Conservation (phyloP, 2,329 filamentous ascomycete genomes). For the Aspergillus felis region DNA sequence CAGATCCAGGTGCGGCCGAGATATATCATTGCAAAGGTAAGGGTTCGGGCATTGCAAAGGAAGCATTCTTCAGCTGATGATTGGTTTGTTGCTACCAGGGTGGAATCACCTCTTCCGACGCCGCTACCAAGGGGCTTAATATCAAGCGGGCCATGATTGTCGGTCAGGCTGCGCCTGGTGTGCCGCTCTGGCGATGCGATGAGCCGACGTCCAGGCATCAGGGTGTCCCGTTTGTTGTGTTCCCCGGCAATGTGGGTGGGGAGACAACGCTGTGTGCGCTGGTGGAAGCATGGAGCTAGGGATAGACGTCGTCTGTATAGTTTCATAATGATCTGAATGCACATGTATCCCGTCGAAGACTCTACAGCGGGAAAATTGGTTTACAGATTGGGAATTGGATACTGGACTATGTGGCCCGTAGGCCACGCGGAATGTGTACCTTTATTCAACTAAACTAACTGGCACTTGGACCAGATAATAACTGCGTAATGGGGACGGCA, state of each 20-base stretch:
- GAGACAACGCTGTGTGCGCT: slow-evolving; percentile 46
- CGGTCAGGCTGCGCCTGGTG: slow-evolving; percentile 55
- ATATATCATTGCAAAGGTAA: slow-evolving; percentile 55
- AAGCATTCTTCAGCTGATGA: background rate
- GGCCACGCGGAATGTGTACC: slow-evolving; percentile 18
- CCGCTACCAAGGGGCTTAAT: slow-evolving; percentile 53
- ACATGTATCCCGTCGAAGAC: too few relatives aligned
- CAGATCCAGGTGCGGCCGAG: slow-evolving; percentile 47
- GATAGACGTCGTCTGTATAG: background rate
- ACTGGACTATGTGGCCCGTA: slow-evolving; percentile 12
- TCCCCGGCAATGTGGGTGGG: slow-evolving; percentile 57
- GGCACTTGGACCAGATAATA: slow-evolving; percentile 13
- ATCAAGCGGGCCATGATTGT: slow-evolving; percentile 54
- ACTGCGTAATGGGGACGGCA: slow-evolving; percentile 6
- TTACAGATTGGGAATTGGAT: background rate
- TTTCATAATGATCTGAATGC: too few relatives aligned
- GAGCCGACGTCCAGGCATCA: slow-evolving; percentile 50
- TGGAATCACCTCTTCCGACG: slow-evolving; percentile 58
- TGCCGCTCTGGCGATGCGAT: slow-evolving; percentile 57
- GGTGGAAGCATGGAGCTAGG: slow-evolving; percentile 38
- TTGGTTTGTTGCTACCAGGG: slow-evolving; percentile 33
- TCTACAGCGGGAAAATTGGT: background rate
- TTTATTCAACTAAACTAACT: slow-evolving; percentile 25
- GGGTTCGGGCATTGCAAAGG: slow-evolving; percentile 45
- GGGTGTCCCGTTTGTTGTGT: slow-evolving; percentile 55